A percentile compares a stretch with the other conserved stretches of the same genome.
phyloP scores from a whole-genome alignment of 202 grass and related monocot species.

The Thinopyrum obtusiflorum region DNA sequence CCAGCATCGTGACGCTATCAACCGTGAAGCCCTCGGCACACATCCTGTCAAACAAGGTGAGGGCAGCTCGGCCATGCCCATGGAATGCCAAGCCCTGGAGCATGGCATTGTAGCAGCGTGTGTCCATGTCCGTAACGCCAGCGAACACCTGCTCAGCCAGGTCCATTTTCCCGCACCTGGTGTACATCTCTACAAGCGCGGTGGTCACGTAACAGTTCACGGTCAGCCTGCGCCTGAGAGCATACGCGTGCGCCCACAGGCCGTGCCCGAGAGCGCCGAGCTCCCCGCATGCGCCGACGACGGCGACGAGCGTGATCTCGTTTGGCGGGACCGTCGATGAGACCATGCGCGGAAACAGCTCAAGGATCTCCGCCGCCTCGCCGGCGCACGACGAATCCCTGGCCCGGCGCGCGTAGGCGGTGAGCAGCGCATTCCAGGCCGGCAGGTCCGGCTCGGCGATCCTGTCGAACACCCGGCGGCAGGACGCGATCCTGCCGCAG shows the following conservation, averaged over 20 bases:
- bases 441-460: conserved; percentile 23
- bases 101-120: conserved; percentile 46
- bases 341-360: conserved; percentile 6
- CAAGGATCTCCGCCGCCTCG: conserved; percentile 13
- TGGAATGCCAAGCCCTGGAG: conserved; percentile 41
- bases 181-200: conserved; percentile 36
- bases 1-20: conserved; percentile 37
- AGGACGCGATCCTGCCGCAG: conserved; percentile 19
- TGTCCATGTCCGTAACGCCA: conserved; percentile 2
- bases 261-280: conserved; percentile 34
- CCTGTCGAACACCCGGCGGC: conserved; percentile 33
- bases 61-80: conserved; percentile 17
- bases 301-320: conserved; percentile 45
- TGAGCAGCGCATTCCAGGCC: conserved; percentile 46
- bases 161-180: conserved; percentile 39
- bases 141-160: conserved; percentile 44
- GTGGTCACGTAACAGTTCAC: conserved; percentile 39
- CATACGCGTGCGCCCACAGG: conserved; percentile 36
- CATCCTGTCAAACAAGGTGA: conserved; percentile 40
- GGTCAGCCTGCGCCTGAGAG: not conserved
- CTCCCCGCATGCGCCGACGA: conserved; percentile 39
- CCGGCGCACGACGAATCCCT: not conserved
- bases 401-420: conserved; percentile 17
- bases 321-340: conserved; percentile 7
- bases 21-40: not conserved